phyloP scores from a whole-genome alignment of 1,284 basidiomycete genomes.

The Ustilago tritici region DNA sequence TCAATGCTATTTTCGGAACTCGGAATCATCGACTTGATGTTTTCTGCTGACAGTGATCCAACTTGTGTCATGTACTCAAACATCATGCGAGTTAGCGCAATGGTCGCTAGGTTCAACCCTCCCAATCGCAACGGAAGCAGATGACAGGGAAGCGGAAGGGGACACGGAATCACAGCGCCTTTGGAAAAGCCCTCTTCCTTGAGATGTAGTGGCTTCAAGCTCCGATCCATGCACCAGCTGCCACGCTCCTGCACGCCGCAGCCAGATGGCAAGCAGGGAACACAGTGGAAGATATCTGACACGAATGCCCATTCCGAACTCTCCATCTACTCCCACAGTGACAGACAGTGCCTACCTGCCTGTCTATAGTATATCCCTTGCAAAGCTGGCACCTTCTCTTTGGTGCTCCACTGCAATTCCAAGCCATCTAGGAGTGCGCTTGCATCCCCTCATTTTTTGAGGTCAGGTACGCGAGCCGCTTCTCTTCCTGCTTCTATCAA shows the following conservation, averaged over 20 bases:
- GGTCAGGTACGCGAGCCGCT: not conserved
- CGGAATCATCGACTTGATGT: not conserved
- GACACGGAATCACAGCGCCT: not conserved
- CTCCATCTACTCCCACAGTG: not conserved
- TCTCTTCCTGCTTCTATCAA: not conserved
- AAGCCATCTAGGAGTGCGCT: constrained; percentile 2
- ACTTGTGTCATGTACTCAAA: not conserved
- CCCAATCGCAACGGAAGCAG: not conserved
- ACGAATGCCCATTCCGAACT: not conserved
- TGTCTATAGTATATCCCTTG: not conserved
- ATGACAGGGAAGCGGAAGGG: not conserved
- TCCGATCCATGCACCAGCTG: constrained; percentile 8
- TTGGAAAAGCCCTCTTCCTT: not conserved
- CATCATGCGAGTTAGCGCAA: not conserved
- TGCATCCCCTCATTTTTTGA: not conserved
- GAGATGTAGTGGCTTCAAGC: not conserved
- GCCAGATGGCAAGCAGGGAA: not conserved
- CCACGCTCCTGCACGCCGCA: constrained; percentile 1
- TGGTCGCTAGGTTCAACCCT: not conserved
- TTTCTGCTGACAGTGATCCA: not conserved
- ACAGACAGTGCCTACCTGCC: too few relatives aligned
- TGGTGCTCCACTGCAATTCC: constrained; percentile 9
- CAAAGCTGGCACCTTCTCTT: not conserved
- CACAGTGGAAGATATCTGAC: not conserved
- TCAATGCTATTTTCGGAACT: not conserved